Evolutionary conservation across 768 basidiomycete species (phyloP), one percentile per base, ranked within the genome.

Genomic region (Xanthoconium stramineum): DNA sequence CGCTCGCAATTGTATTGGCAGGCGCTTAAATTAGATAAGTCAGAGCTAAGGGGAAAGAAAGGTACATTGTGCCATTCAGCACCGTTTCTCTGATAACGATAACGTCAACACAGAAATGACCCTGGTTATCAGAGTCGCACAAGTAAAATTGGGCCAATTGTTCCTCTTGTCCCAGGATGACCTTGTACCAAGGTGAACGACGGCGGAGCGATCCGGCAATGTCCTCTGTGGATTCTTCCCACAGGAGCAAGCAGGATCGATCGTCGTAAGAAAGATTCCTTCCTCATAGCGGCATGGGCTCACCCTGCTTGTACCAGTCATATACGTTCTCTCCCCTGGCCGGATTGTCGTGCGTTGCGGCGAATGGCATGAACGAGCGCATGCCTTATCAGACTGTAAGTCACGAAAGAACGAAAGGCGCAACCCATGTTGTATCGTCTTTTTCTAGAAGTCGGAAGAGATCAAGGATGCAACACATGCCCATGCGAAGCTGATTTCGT

Each of bases 351-450:
- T 43, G 29, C 17, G 36, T 57, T 33, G 56, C 45, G 6, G 56
- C 53, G 17, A 40, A 57, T 12, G 48, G 42, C 13, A 38, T 29
- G 17, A 14, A 47, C 7, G 15, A 50, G 20, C 11, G 49, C 36
- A 17, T 58, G 52, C 44, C 57, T 59, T 15, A 38, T 61, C 47
- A 53, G 45, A 49, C 3, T 57, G 61, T 62, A 20, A 52, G 59
- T 42, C 12, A 0, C 10, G 37, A 10, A 6, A 19, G 19, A 20
- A 37, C 10, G 5, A 2, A 2, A 12, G 38, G 24, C 24, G 12
- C n/a, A n/a, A n/a, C n/a, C n/a, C n/a, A n/a, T 28, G 11, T 2
- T 44, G 45, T 10, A 12, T 40, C 50, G 17, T 20, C 6, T 30
- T 35, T 29, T n/a, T 3, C n/a, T 52, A 60, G 57, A n/a, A 59